Evolutionary conservation across 495 filamentous ascomycete genomes (phyloP), one percentile per base, ranked within the genome.

Genomic region (Tuber umbilicatum): DNA sequence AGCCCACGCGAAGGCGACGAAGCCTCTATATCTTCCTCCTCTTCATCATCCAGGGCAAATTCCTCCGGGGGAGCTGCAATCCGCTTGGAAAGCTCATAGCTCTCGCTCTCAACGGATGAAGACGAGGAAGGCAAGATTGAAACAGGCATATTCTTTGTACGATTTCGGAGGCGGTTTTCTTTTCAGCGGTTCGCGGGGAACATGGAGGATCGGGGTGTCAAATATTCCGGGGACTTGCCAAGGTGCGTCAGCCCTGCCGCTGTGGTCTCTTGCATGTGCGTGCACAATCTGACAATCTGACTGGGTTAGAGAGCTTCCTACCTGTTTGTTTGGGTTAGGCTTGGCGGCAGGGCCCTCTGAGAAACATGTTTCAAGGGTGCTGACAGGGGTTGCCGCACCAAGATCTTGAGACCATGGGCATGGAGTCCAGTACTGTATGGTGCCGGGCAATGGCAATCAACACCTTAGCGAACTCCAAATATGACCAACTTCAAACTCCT

Each of bases 11-110:
- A 70, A 27, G 74, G 74, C 12, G 74, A 74, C 19, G 72, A 76
- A 39, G 76, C 70, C 76, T 78, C 76, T 27, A 78, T 43, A 45
- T 76, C 76, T 38, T 76, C 74, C 10, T 68, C 68, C 3, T 55
- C 73, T 7, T 50, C 43, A 31, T 74, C 68, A 14, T 39, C 40
- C 19, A 23, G 38, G 60, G 71, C 64, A 60, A 72, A 43, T 37
- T 73, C 64, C 69, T 70, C 43, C 6, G 41, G 21, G 37, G 41
- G 12, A 35, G 43, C n/a, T 39, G 43, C 23, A 38, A 70, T 39
- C 43, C 70, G 64, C 35, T 75, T 76, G 0, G 67, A 73, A 31
- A 73, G 76, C 70, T 73, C 70, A 43, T 78, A 68, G 64, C 64
- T 70, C 42, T 76, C 72, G 31, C 7, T 19, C 42, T 76, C 72